Evolutionary conservation across 163 green algal species (phyloP), one percentile per base, ranked within the genome.

Genomic region (Scenedesmus sp.): DNA sequence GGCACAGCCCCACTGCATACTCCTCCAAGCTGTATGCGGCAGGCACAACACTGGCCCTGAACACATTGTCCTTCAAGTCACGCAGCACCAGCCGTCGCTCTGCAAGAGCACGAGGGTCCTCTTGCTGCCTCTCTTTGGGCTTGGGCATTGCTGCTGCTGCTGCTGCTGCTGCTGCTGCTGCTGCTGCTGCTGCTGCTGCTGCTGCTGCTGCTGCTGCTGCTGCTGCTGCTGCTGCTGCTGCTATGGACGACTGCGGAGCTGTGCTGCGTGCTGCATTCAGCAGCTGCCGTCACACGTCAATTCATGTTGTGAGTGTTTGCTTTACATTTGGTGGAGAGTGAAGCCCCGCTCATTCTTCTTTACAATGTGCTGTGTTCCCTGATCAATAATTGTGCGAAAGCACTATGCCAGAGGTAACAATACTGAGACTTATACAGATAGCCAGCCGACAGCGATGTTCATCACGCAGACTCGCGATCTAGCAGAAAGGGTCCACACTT

Each of bases 11-110:
- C 52, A 77, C n/a, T 20, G 84, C n/a, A 26, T 84, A 91, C 59
- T 91, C 88, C 26, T 91, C 88, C 57, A 91, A 12, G 59, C 73
- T 91, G 88, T 82, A 87, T 60, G 55, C 60, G 18, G 74, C 81
- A 54, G 76, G 88, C 26, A 91, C 62, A 4, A 91, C 88, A 52
- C 57, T 34, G 4, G 73, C 88, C 73, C 88, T 91, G 57, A 91
- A 87, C 34, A 91, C 60, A 5, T 67, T 67, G n/a, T 91, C 88
- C 59, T 87, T 87, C 3, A 91, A n/a, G 26, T 91, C 88, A 18
- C 57, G 26, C 59, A 87, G 18, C 8, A 91, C 13, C 46, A 83
- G 34, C 4, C 26, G 79, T 52, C 52, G 66, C 64, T 79, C 70
- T 79, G 70, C 70, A 4, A 79, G 70, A 52, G 70, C 70, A 52